A percentile compares a stretch with the other conserved stretches of the same genome.
These are phyloP conservation scores for Xylaria sp. DNA, from an alignment of 2,329 filamentous ascomycete genomes.

Conservation along the genomic window DNA sequence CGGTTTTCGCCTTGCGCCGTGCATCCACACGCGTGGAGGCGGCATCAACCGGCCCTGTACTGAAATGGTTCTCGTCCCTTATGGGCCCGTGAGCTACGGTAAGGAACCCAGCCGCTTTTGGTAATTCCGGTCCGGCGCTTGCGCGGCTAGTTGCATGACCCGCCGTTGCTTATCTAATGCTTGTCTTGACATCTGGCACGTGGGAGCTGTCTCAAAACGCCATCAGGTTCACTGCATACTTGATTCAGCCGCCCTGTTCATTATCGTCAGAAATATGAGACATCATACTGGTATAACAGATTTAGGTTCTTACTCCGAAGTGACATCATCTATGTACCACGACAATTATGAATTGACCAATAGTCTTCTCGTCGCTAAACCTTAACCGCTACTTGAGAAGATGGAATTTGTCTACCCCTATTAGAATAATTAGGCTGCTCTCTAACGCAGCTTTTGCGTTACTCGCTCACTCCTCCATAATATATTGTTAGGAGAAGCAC, in stretches of 20 bases:
- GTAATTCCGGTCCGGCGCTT: not conserved
- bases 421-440: not conserved
- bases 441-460: not conserved
- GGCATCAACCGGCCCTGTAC: not conserved
- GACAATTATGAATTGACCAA: not conserved
- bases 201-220: not conserved
- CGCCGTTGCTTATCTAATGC: not conserved
- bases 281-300: not conserved
- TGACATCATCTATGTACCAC: not conserved
- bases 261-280: not conserved
- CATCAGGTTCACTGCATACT: not conserved
- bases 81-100: not conserved
- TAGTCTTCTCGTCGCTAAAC: not conserved
- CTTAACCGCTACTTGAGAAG: not conserved
- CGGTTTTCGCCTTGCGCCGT: not conserved
- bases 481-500: no score
- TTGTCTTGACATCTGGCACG: not conserved
- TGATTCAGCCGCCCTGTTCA: not conserved
- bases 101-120: not conserved
- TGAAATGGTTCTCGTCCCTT: no score
- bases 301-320: not conserved
- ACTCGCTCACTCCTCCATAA: not conserved
- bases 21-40: not conserved
- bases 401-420: not conserved
- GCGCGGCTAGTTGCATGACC: not conserved